Evolutionary conservation across 176 grass and related monocot species (phyloP), one percentile per base, ranked within the genome.

Genomic region (Bonia amplexicaulis): DNA sequence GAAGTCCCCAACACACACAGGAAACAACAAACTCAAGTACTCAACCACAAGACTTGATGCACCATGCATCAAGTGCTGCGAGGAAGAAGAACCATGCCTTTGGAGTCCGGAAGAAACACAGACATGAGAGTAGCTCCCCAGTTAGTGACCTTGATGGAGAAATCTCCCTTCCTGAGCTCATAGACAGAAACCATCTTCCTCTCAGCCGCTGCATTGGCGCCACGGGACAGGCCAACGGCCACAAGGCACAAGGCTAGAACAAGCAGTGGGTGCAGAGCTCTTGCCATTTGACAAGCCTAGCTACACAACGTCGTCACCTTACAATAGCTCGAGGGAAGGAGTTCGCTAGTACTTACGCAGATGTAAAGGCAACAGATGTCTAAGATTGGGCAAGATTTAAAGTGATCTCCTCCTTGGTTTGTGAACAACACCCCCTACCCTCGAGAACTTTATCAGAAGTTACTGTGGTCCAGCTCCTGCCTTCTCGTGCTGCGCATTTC

Each of bases 61-160:
- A 17, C 51, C 7, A 45, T 62, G 60, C 25, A 54, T 4, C 16
- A 6, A 53, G 12, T 31, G 12, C 17, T 23, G 10, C 10, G 12
- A 16, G 48, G 14, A 16, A 51, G 48, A 16, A 51, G 14, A 16
- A 51, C 1, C 22, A 39, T 53, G 91, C 95, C 93, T 90, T 79
- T 88, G 51, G 91, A 94, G 73, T 95, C 95, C 0, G 92, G 95
- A 61, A 94, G 84, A 42, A 93, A 19, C 9, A 95, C 84, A 11
- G 92, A 97, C 81, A 88, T 82, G 58, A 95, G 85, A 7, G 92
- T 97, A 33, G 95, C 95, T 0, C 95, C 95, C 92, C 90, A 95
- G 71, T 95, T 95, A 19, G 89, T 93, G 71, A 97, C 47, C 80
- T 81, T 91, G 55, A 95, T 26, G 48, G 92, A 97, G 87, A 94